These are phyloP conservation scores for Sphaerulina vaccinii DNA, from an alignment of 2,329 filamentous ascomycete genomes.

Conservation along the genomic window DNA sequence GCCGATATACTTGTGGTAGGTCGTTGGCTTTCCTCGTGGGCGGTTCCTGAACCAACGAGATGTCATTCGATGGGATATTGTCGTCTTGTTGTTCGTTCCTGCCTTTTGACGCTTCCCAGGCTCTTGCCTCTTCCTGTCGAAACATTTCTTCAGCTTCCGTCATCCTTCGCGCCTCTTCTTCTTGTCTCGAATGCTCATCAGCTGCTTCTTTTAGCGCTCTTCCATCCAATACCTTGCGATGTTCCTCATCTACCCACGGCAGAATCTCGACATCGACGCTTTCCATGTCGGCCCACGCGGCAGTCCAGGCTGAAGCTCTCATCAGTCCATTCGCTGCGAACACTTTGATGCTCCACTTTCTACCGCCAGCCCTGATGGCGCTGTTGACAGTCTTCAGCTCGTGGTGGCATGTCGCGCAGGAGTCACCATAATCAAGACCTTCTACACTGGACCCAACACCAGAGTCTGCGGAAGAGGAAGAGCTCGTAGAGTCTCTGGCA, in stretches of 20 bases:
- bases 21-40: slow-evolving; percentile 4
- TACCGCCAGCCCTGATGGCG: slow-evolving; percentile 43
- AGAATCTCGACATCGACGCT: slow-evolving; percentile 92
- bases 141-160: slow-evolving; percentile 26
- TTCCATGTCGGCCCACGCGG: slow-evolving; percentile 97
- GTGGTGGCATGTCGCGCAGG: slow-evolving; percentile 38
- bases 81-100: background rate
- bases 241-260: slow-evolving; percentile 62
- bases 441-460: slow-evolving; percentile 33
- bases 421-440: slow-evolving; percentile 17
- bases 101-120: background rate
- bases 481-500: slow-evolving; percentile 55
- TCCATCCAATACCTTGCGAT: slow-evolving; percentile 61
- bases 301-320: slow-evolving; percentile 85
- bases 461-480: slow-evolving; percentile 42
- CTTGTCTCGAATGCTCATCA: slow-evolving; percentile 17
- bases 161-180: slow-evolving; percentile 33
- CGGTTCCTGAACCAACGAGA: background rate
- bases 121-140: background rate
- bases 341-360: slow-evolving; percentile 76
- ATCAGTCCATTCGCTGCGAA: slow-evolving; percentile 95
- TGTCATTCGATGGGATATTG: background rate
- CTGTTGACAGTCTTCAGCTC: slow-evolving; percentile 39
- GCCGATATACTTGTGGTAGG: slow-evolving; percentile 35
- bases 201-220: slow-evolving; percentile 42